Percentiles rank a stretch among this genome's conserved stretches.
Evolutionary conservation across 2,329 filamentous ascomycete species (phyloP).

Genomic region (Trichoderma gracile): DNA sequence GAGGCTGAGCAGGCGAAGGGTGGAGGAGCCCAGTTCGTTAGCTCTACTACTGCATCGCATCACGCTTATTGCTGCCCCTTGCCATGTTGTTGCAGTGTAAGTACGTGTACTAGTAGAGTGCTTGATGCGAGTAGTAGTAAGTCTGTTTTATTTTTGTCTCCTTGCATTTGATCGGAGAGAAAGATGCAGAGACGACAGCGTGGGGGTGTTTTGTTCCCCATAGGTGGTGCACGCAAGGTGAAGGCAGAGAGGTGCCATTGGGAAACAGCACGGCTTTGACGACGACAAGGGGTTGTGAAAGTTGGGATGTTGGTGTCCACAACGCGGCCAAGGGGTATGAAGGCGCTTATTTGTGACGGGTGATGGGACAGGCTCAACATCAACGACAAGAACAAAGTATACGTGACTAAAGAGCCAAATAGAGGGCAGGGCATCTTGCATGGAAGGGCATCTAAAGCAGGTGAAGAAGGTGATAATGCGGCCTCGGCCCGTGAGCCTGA

Average conservation of each 20-base stretch:
- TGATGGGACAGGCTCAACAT: constrained; percentile 3
- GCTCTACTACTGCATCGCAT: background rate
- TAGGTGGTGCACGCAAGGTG: no score
- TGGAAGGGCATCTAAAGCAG: no score
- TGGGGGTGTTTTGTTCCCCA: background rate
- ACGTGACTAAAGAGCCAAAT: no score
- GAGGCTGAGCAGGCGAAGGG: constrained; percentile 5
- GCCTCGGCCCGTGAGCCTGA: no score
- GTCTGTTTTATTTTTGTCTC: constrained; percentile 6
- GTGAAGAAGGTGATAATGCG: no score
- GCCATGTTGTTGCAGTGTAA: background rate
- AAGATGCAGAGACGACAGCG: background rate
- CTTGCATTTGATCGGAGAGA: background rate
- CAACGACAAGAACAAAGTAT: background rate
- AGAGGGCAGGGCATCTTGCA: no score
- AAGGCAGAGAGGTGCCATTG: background rate
- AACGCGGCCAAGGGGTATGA: background rate
- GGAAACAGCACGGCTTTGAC: background rate
- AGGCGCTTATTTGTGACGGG: constrained; percentile 13
- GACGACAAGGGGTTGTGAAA: background rate
- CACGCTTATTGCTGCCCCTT: background rate
- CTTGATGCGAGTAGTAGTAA: background rate
- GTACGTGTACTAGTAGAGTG: no score
- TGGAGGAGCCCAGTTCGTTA: background rate
- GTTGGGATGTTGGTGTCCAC: background rate